phyloP scores from a whole-genome alignment of 352 stramenopile species.

The Phytophthora fragariaefolia region DNA sequence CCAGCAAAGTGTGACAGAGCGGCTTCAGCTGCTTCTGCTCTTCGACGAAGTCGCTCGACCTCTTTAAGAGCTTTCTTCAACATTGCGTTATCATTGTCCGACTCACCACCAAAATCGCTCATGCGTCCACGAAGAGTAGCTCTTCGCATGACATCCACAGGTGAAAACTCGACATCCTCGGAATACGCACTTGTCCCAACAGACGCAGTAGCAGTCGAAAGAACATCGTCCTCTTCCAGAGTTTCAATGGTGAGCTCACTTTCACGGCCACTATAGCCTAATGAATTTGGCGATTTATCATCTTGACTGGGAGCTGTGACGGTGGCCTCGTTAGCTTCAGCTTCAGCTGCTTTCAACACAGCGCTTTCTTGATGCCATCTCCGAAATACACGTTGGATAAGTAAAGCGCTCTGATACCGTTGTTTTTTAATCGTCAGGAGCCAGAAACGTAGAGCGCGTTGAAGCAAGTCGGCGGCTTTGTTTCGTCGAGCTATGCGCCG shows the following conservation, averaged over 20 bases:
- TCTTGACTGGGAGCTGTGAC: slow-evolving; percentile 21
- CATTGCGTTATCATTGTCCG: slow-evolving; percentile 42
- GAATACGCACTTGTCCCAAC: slow-evolving; percentile 52
- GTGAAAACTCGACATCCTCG: slow-evolving; percentile 38
- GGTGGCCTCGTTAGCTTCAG: slow-evolving; percentile 16
- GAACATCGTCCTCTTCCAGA: slow-evolving; percentile 36
- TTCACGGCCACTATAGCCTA: slow-evolving; percentile 32
- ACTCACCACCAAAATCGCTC: slow-evolving; percentile 19
- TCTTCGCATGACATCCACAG: slow-evolving; percentile 24
- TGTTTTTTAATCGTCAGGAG: slow-evolving; percentile 18
- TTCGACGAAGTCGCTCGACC: slow-evolving; percentile 60
- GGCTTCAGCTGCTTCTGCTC: slow-evolving; percentile 69
- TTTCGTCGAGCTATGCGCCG: slow-evolving; percentile 38
- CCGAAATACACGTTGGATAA: slow-evolving; percentile 44
- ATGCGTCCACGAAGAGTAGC: slow-evolving; percentile 21
- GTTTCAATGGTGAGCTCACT: slow-evolving; percentile 42
- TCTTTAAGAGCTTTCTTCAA: slow-evolving; percentile 58
- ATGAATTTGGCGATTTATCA: slow-evolving; percentile 19
- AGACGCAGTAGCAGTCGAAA: slow-evolving; percentile 46
- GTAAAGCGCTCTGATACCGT: slow-evolving; percentile 33
- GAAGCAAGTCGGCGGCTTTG: slow-evolving; percentile 42
- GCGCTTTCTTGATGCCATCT: slow-evolving; percentile 32
- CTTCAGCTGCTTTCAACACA: slow-evolving; percentile 16
- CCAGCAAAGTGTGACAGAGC: slow-evolving; percentile 48
- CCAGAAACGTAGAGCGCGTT: slow-evolving; percentile 47